Percentiles rank a stretch among this genome's conserved stretches.
Evolutionary conservation across 306 rosid genomes (phyloP).

Genomic region (Vigna mungo): DNA sequence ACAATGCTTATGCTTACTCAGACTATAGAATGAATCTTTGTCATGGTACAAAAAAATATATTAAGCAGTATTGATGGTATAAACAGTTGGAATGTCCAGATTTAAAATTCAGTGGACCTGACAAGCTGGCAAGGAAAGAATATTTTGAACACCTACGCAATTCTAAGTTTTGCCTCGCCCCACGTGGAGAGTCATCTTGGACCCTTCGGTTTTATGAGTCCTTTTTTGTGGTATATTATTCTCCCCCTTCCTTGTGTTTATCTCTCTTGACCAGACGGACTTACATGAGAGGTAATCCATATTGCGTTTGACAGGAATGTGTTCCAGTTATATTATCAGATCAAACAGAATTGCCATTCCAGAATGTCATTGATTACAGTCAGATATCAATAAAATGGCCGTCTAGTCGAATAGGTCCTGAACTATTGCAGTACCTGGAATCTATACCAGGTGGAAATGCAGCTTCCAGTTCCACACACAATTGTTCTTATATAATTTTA

Average conservation of each 20-base stretch:
- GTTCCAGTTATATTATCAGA: constrained; percentile 92
- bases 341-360: constrained; percentile 89
- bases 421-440: constrained; percentile 84
- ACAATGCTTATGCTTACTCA: constrained; percentile 35
- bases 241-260: neutral
- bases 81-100: constrained; percentile 97
- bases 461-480: constrained; percentile 35
- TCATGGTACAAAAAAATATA: constrained; percentile 18
- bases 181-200: constrained; percentile 99
- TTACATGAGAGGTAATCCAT: constrained; percentile 34
- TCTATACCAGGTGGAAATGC: constrained; percentile 81
- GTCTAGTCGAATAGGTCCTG: constrained; percentile 74
- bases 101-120: constrained; percentile 85
- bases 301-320: constrained; percentile 72
- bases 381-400: constrained; percentile 99
- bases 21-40: constrained; percentile 31
- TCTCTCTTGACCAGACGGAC: neutral
- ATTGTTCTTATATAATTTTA: neutral
- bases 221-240: constrained; percentile 81
- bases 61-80: constrained; percentile 56
- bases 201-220: constrained; percentile 96
- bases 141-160: constrained; percentile 88
- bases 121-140: constrained; percentile 77
- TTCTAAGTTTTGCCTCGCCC: constrained; percentile 95
- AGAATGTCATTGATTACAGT: constrained; percentile 84